Conservation (phyloP, 306 rosid species). For the Aeschynomene evenia region DNA sequence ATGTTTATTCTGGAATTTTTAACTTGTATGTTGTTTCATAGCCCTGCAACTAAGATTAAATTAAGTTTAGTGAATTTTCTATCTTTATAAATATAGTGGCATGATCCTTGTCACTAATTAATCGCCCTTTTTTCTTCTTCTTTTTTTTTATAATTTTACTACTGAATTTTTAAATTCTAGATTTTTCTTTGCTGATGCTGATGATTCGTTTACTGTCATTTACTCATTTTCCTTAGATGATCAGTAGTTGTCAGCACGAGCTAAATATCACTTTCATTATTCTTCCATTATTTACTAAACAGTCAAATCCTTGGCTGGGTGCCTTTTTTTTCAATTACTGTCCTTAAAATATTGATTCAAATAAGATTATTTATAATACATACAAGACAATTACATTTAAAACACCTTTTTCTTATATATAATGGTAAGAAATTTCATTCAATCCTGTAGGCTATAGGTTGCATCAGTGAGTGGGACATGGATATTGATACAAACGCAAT, state of each 20-base stretch:
- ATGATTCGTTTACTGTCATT: too few relatives aligned
- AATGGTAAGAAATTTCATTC: too few relatives aligned
- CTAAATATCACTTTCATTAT: neutral
- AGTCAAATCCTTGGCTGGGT: neutral
- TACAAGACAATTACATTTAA: too few relatives aligned
- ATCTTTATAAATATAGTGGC: constrained; percentile 18
- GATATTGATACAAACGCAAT: too few relatives aligned
- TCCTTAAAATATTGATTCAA: too few relatives aligned
- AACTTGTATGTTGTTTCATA: constrained; percentile 43
- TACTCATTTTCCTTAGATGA: neutral
- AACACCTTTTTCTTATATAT: too few relatives aligned
- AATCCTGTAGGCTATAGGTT: too few relatives aligned
- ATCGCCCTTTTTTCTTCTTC: neutral
- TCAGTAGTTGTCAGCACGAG: constrained; percentile 9
- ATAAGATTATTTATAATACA: too few relatives aligned
- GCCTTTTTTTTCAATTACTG: too few relatives aligned
- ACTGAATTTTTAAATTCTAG: constrained; percentile 6
- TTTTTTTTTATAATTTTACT: neutral
- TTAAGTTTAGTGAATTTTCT: constrained; percentile 40
- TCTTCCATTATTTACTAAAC: neutral
- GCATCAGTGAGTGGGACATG: too few relatives aligned
- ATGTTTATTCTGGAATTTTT: constrained; percentile 35
- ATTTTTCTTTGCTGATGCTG: neutral
- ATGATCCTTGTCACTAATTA: neutral
- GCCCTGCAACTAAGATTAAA: constrained; percentile 37